Percentiles rank a stretch among this genome's conserved stretches.
Conservation (phyloP, 495 filamentous ascomycete species). For the Oleoguttula mirabilis region DNA sequence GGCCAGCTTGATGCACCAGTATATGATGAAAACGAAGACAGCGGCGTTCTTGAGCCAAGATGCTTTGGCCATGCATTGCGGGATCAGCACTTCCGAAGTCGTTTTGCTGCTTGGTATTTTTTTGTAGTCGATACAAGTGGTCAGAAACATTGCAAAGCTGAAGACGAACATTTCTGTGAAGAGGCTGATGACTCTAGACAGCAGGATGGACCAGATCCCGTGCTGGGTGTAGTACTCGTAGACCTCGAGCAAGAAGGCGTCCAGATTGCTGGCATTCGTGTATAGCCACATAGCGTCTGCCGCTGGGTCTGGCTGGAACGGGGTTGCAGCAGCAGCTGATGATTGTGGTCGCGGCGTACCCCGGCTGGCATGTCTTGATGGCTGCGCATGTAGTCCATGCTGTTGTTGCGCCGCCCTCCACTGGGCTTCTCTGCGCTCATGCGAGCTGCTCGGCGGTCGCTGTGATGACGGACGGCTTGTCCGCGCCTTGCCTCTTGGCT, state of each 20-base stretch:
- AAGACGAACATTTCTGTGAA: conserved; percentile 74
- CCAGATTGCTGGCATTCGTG: conserved; percentile 85
- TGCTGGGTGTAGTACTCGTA: conserved; percentile 79
- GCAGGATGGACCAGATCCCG: conserved; percentile 80
- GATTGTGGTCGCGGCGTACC: not conserved
- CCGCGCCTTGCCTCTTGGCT: conserved; percentile 31
- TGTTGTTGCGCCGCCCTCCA: conserved; percentile 56
- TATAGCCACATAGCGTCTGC: conserved; percentile 90
- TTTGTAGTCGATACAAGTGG: conserved; percentile 74
- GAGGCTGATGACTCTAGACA: conserved; percentile 57
- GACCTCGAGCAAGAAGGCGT: conserved; percentile 80
- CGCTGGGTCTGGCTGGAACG: conserved; percentile 43
- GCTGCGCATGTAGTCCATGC: conserved; percentile 42
- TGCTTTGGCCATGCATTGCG: conserved; percentile 49
- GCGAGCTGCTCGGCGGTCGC: conserved; percentile 41
- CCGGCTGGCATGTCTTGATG: conserved; percentile 3
- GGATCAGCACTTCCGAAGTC: conserved; percentile 64
- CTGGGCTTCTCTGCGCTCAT: conserved; percentile 42
- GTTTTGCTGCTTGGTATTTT: conserved; percentile 62
- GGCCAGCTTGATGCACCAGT: conserved; percentile 70
- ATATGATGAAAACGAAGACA: conserved; percentile 78
- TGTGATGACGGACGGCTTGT: conserved; percentile 11
- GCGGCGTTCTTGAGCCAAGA: conserved; percentile 48
- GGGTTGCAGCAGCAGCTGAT: not conserved
- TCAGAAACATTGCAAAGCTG: conserved; percentile 70